phyloP scores from a whole-genome alignment of 2,329 filamentous ascomycete genomes.

The Hymenoscyphus scutula region DNA sequence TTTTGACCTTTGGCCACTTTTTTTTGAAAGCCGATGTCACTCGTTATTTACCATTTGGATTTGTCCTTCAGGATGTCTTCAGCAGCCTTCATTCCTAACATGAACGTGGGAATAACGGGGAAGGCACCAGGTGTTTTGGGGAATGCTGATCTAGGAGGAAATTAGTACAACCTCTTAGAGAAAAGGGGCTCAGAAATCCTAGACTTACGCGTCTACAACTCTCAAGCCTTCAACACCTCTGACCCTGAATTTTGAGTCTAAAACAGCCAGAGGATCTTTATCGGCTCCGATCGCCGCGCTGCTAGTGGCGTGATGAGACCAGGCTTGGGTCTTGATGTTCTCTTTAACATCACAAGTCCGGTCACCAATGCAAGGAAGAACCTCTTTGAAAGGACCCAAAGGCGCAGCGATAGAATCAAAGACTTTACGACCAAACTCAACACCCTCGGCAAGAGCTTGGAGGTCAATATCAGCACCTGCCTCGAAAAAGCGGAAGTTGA shows the following conservation, averaged over 20 bases:
- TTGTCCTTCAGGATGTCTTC: constrained; percentile 9
- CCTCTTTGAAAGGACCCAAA: constrained; percentile 40
- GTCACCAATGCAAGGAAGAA: constrained; percentile 43
- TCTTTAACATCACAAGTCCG: constrained; percentile 43
- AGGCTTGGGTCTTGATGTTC: constrained; percentile 49
- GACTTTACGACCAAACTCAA: constrained; percentile 27
- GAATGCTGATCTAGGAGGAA: constrained; percentile 2
- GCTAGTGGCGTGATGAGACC: constrained; percentile 57
- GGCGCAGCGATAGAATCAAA: constrained; percentile 43
- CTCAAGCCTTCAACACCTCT: constrained; percentile 40
- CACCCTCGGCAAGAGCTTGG: constrained; percentile 19
- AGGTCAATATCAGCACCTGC: constrained; percentile 20
- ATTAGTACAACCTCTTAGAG: not conserved
- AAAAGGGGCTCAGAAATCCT: not conserved
- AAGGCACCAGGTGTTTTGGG: constrained; percentile 11
- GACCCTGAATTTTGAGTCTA: constrained; percentile 40
- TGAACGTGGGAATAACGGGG: constrained; percentile 12
- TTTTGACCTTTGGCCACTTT: not conserved
- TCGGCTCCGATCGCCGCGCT: constrained; percentile 50
- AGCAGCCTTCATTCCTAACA: constrained; percentile 11
- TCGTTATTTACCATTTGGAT: not conserved
- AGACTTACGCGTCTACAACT: constrained; percentile 55
- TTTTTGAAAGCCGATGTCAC: not conserved
- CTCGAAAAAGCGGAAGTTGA: constrained; percentile 60
- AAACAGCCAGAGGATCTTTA: constrained; percentile 46